Base-by-base conservation (phyloP, 768 basidiomycete genomes). In the Macrocybe gigantea region DNA sequence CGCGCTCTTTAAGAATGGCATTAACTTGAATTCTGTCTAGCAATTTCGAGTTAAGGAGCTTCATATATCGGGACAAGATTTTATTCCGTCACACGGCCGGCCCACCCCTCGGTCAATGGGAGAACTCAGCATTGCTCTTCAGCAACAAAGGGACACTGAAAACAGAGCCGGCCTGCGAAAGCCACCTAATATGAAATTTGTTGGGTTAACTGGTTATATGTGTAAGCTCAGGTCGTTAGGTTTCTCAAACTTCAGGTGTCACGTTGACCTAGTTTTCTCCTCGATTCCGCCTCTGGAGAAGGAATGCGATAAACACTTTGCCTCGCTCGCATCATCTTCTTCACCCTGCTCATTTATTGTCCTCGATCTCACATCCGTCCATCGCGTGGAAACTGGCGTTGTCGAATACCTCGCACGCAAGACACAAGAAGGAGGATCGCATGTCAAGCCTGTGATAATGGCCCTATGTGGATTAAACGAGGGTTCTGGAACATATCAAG, bases 191-290 rank as follows among this genome's bases (percentile, higher is more conserved):
- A 52, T 48, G 4, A 38, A 49, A 9, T 44, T 50, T 13, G 29
- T 53, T 35, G 39, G 37, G 15, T 40, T 53, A 14, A 45, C 52
- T 29, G 52, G 52, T 29, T 53, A 53, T 41, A 49, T 50, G 44
- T 53, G 52, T 53, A 41, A 50, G 52, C 50, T 1, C 7, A 45
- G 30, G 41, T 32, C 22, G 22, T 22, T 22, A 22, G 45, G 49
- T 9, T 34, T 44, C 29, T 34, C 15, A 6, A 9, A 7, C 15
- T 11, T 7, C 2, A 29, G 9, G 5, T 6, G 12, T 14, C 34
- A 44, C 11, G 9, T 33, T 43, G 3, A 44, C 12, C 15, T 33
- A 44, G 43, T 44, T 13, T 44, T 44, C 14, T 29, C 43, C 33
- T 31, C 30, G 10, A 44, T 44, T 33, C 43, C 43, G 10, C 15